phyloP scores from a whole-genome alignment of 352 stramenopile species.

The Globisporangium solare region DNA sequence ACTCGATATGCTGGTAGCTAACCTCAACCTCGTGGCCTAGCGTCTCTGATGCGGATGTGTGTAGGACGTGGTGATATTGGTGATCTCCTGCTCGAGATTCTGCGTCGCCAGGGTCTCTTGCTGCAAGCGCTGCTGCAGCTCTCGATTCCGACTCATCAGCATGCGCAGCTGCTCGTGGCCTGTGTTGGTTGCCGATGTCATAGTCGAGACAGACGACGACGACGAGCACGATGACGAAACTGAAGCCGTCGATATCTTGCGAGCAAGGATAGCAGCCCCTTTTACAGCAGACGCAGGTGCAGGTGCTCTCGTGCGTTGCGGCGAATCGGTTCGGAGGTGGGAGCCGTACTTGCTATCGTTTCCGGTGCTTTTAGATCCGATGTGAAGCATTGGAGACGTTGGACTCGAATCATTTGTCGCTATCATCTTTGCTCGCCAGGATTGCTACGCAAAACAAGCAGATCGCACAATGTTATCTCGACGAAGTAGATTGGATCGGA shows the following conservation, averaged over 20 bases:
- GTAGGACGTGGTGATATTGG: conserved; percentile 40
- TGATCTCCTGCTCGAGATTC: conserved; percentile 70
- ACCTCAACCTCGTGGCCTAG: too few relatives aligned
- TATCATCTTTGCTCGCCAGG: neutral
- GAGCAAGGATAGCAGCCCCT: conserved; percentile 1
- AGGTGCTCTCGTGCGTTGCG: neutral
- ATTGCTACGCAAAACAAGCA: neutral
- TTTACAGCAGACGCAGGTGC: neutral
- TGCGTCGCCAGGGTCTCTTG: conserved; percentile 67
- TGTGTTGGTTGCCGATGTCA: conserved; percentile 18
- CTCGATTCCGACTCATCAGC: conserved; percentile 75
- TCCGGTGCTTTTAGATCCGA: neutral
- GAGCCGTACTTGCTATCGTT: neutral
- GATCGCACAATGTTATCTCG: neutral
- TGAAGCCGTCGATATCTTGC: conserved; percentile 32
- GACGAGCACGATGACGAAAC: conserved; percentile 27
- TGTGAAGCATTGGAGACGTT: neutral
- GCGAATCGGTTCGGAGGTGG: neutral
- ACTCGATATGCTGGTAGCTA: too few relatives aligned
- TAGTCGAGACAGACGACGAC: conserved; percentile 15
- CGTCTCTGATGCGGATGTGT: neutral
- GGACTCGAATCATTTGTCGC: neutral
- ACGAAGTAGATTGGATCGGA: neutral
- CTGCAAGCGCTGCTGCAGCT: conserved; percentile 70
- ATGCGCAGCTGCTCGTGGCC: conserved; percentile 67